Base-by-base conservation (phyloP, 129 eudicot species). In the Flaveria sonorensis region DNA sequence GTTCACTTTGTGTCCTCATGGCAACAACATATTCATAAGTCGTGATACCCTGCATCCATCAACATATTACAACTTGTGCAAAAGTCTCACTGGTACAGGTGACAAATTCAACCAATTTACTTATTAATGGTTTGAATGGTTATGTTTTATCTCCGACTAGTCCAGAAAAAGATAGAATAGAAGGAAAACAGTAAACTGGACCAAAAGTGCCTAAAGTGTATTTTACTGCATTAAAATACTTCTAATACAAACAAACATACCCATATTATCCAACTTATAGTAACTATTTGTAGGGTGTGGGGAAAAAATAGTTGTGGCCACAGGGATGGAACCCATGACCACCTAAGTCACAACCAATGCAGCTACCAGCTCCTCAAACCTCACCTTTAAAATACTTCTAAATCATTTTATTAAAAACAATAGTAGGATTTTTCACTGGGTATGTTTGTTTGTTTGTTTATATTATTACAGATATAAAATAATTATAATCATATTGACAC, bases 11-110 rank as follows among this genome's bases (percentile, higher is more conserved):
- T 64, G 86, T 84, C 81, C 97, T 87, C 96, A 94, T 88, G 11
- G 98, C 98, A 61, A 94, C 92, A 50, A 94, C 94, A 61, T 94
- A 94, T 69, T 94, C 98, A 55, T 94, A 94, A 40, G 98, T 94
- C 20, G 94, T 91, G 55, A 94, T 91, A 80, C 98, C 98, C 98
- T 93, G 87, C 57, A 87, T 26, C 56, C 53, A 42, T 15, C 32
- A 15, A 83, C 12, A 45, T 40, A 43, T 70, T 15, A 65, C 65
- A 19, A 1, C 19, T 73, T 24, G 26, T 30, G 69, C 36, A 32
- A 63, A 15, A 28, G 46, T 28, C 30, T 13, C 21, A 30, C 32
- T 13, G 40, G 42, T 1, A 26, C 19, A 1, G 10, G 36, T 60
- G 36, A 15, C 48, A 65, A 62, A 65, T 65, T 36, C 24, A 65